These are phyloP conservation scores for Penicillium sp. DNA, from an alignment of 2,329 filamentous ascomycete genomes.

Conservation along the genomic window DNA sequence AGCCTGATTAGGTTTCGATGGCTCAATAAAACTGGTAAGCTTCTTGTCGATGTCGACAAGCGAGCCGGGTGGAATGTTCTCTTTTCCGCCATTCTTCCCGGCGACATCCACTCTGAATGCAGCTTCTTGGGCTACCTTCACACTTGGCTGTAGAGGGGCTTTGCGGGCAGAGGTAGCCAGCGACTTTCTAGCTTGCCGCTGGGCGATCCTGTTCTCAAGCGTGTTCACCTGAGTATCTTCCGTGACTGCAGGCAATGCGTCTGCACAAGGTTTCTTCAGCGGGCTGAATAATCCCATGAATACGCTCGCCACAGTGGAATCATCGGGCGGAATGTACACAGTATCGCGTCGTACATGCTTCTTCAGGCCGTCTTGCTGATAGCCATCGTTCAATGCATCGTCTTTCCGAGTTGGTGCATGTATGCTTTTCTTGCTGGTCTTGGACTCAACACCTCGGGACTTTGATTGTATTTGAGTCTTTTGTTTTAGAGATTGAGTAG, in stretches of 20 bases:
- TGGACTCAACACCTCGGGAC: constrained; percentile 6
- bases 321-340: constrained; percentile 41
- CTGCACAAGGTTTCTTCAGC: constrained; percentile 25
- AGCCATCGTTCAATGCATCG: constrained; percentile 1
- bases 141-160: constrained; percentile 45
- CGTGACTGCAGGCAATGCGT: constrained; percentile 1
- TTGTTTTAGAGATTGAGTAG: constrained; percentile 12
- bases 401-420: constrained; percentile 14
- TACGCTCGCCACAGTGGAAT: constrained; percentile 38
- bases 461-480: constrained; percentile 7
- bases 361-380: constrained; percentile 21
- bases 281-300: constrained; percentile 44
- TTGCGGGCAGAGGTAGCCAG: constrained; percentile 26
- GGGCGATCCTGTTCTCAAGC: constrained; percentile 33
- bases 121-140: constrained; percentile 38
- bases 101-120: constrained; percentile 42
- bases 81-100: constrained; percentile 55
- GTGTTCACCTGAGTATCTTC: constrained; percentile 26
- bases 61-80: constrained; percentile 54
- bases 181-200: constrained; percentile 26
- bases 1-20: not conserved
- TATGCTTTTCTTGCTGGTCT: constrained; percentile 13
- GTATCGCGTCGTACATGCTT: constrained; percentile 34
- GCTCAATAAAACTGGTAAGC: not conserved
- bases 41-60: constrained; percentile 16